Percentiles rank a stretch among this genome's conserved stretches.
These are phyloP conservation scores for Alternaria postmessia DNA, from an alignment of 2,329 filamentous ascomycete species.

Conservation along the genomic window DNA sequence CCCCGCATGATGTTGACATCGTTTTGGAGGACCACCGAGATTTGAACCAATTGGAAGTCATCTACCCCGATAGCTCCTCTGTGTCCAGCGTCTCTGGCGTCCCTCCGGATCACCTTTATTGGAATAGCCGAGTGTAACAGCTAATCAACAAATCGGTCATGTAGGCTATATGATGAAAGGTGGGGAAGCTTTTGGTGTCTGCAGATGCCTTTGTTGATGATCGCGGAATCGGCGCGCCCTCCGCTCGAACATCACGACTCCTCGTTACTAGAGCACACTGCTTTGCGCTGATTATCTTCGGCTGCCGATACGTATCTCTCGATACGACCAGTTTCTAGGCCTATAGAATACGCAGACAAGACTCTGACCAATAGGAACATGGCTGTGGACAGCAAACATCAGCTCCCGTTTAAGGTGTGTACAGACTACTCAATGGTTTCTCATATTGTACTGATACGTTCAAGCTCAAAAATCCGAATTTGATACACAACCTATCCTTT, in stretches of 20 bases:
- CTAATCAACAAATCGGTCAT: conserved; percentile 8
- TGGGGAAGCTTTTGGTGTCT: conserved; percentile 25
- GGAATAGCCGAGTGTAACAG: conserved; percentile 13
- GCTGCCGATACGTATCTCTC: not conserved
- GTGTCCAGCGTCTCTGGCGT: not conserved
- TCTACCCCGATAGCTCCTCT: conserved; percentile 10
- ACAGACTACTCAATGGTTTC: not conserved
- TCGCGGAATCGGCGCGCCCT: not conserved
- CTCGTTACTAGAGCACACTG: not conserved
- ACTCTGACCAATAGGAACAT: conserved; percentile 18
- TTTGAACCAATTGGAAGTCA: conserved; percentile 17
- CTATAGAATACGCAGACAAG: not conserved
- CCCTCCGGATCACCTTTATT: conserved; percentile 4
- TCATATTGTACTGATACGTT: conserved; percentile 10
- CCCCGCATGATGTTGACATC: conserved; percentile 21
- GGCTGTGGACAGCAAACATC: conserved; percentile 38
- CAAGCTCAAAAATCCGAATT: conserved; percentile 61
- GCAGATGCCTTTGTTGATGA: not conserved
- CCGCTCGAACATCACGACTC: not conserved
- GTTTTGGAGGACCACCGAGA: conserved; percentile 21
- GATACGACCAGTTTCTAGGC: not conserved
- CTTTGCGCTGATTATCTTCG: not conserved
- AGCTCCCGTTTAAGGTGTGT: conserved; percentile 57
- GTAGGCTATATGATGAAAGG: conserved; percentile 20
- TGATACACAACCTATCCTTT: conserved; percentile 64